Evolutionary conservation across 371 early-diverging fungal genomes (phyloP), one percentile per base, ranked within the genome.

Genomic region (Saksenaea oblongispora): DNA sequence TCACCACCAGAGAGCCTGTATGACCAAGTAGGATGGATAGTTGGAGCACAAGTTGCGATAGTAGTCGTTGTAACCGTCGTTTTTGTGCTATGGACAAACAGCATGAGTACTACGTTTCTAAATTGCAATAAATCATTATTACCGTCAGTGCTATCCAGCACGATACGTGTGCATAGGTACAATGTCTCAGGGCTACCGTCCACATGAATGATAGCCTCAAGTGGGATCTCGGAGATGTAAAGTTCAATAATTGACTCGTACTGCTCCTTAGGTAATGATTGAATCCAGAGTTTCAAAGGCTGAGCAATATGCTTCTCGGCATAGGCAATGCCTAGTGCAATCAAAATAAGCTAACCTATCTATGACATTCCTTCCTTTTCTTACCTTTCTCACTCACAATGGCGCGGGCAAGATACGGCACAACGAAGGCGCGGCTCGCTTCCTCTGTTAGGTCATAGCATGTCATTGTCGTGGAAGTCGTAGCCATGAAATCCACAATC

Each of bases 31-130:
- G 73, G 8, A 72, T 67, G 8, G 72, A 74, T 58, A 82, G 39
- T 28, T 73, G 70, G 4, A 74, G 64, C 0, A 82, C 44, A 34
- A 82, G 56, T n/a, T 60, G 59, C 9, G 84, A 69, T n/a, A 83
- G 62, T 24, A 72, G 69, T 3, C 75, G 74, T 57, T 75, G 76
- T 9, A 85, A 58, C 34, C 64, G 64, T 28, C 68, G 63, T 54
- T 78, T 81, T 65, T 84, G 82, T 27, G 59, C 82, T 82, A 22
- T 17, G 22, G 22, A 18, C n/a, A n/a, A 47, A 26, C 8, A 47
- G 10, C 3, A 47, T 5, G n/a, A 36, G 36, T 5, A 36, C 36
- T n/a, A 39, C 11, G 39, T 11, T 39, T 39, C 39, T 11, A 11
- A 11, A 3, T n/a, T n/a, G 15, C 39, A 39, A 39, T 3, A 14